Base-by-base conservation (phyloP, 768 basidiomycete species). In the Nevesoporus exiguus region DNA sequence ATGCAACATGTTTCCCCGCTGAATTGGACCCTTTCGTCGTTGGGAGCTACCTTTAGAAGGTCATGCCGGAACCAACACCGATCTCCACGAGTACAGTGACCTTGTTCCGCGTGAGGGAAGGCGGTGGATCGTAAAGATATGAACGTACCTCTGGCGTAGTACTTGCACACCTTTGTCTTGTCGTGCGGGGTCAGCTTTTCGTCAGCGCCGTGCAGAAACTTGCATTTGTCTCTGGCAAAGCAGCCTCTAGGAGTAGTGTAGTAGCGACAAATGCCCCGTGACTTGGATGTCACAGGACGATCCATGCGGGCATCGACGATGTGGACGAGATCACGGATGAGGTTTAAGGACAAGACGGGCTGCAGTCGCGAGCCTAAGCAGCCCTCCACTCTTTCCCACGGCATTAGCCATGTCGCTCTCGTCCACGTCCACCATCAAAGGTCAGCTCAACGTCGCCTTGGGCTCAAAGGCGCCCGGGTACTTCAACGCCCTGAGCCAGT, bases 61-160 rank as follows among this genome's bases (percentile, higher is more conserved):
- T 69, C 73, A 63, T 93, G 90, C 30, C 73, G 66, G 69, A 90
- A 93, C 90, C 90, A 91, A 66, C 90, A 93, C 31, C 71, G 68
- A 42, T 81, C 81, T 13, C 86, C 89, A 30, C 80, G 75, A 58
- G 77, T 82, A 64, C 90, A 92, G 66, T 79, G 88, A 0, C 90
- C 90, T 88, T 46, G 13, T 14, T 51, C 44, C 22, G 27, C 10
- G 24, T 55, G 29, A 51, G 46, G 47, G 40, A 24, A 41, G 43
- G 54, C 11, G 25, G 19, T 17, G 48, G 36, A 29, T 21, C 44
- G 40, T 2, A 42, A 13, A 33, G 33, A 22, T 47, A 25, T 19
- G 51, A 29, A 43, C 73, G n/a, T 50, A 82, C 86, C 86, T 46
- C 76, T 72, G 5, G 77, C 78, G 53, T 80, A 90, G 71, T 77